phyloP scores from a whole-genome alignment of 1,139 yeast genomes.

The Debaryomyces singareniensis region DNA sequence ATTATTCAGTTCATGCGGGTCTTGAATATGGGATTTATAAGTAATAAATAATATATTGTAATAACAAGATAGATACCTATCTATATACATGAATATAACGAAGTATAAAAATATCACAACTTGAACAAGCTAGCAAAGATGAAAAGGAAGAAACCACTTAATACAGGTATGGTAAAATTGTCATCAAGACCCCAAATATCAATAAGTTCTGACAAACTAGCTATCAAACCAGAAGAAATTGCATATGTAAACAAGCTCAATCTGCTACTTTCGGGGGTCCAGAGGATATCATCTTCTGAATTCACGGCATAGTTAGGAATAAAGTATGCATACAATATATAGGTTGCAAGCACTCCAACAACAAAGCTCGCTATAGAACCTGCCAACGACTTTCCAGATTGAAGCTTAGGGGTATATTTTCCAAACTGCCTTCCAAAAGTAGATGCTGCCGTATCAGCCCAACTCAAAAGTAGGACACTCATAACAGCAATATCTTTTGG shows the following conservation, averaged over 20 bases:
- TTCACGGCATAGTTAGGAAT: slow-evolving; percentile 55
- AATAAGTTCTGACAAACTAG: slow-evolving; percentile 81
- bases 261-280: slow-evolving; percentile 57
- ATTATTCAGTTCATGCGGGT: too few relatives aligned
- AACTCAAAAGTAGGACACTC: slow-evolving; percentile 74
- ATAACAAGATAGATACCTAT: neutral
- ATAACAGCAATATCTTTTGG: slow-evolving; percentile 79
- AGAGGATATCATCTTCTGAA: slow-evolving; percentile 48
- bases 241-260: slow-evolving; percentile 50
- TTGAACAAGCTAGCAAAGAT: slow-evolving; percentile 27
- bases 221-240: slow-evolving; percentile 66
- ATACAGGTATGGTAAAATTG: slow-evolving; percentile 86
- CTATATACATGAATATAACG: neutral
- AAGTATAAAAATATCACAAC: too few relatives aligned
- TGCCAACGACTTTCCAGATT: slow-evolving; percentile 73
- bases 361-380: slow-evolving; percentile 82
- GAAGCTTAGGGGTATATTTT: slow-evolving; percentile 71
- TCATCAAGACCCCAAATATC: slow-evolving; percentile 77
- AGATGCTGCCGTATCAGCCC: slow-evolving; percentile 98
- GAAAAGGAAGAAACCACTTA: slow-evolving; percentile 62
- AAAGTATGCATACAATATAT: slow-evolving; percentile 63
- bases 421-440: slow-evolving; percentile 86
- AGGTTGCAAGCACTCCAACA: slow-evolving; percentile 64
- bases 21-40: too few relatives aligned
- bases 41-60: too few relatives aligned